A percentile compares a stretch with the other conserved stretches of the same genome.
Evolutionary conservation across 805 yeast genomes (phyloP).

Genomic region (Komagataella kurtzmanii): DNA sequence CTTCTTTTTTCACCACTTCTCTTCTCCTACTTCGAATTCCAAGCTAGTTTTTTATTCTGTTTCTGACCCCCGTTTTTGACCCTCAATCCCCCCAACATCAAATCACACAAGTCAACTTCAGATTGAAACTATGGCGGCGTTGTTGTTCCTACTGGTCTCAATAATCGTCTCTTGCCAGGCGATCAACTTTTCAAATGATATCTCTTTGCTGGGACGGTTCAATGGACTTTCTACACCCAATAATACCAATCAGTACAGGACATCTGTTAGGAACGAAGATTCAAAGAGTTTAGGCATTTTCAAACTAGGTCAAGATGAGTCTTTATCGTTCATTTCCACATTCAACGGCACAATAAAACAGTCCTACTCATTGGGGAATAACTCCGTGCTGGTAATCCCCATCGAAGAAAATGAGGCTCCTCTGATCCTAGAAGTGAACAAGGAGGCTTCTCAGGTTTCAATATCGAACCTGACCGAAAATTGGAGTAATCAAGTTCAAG

Average conservation of each 20-base stretch:
- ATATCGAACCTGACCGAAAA: not conserved
- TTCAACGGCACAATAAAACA: not conserved
- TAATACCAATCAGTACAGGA: not conserved
- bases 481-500: slow-evolving; percentile 18
- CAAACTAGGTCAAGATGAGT: not conserved
- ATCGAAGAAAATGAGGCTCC: not conserved
- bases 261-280: not conserved
- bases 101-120: too few relatives aligned
- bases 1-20: too few relatives aligned
- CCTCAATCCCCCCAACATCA: too few relatives aligned
- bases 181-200: not conserved
- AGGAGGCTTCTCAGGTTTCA: not conserved
- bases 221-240: not conserved
- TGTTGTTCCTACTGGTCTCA: not conserved
- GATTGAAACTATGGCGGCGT: not conserved
- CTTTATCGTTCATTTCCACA: not conserved
- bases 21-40: not conserved
- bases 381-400: not conserved
- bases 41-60: not conserved
- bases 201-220: not conserved
- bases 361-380: not conserved
- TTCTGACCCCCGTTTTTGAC: not conserved
- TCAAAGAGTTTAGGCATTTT: not conserved
- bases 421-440: not conserved
- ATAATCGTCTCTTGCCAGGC: not conserved